Conservation (phyloP, 108 stramenopile genomes). For the Cylindrotheca fusiformis region DNA sequence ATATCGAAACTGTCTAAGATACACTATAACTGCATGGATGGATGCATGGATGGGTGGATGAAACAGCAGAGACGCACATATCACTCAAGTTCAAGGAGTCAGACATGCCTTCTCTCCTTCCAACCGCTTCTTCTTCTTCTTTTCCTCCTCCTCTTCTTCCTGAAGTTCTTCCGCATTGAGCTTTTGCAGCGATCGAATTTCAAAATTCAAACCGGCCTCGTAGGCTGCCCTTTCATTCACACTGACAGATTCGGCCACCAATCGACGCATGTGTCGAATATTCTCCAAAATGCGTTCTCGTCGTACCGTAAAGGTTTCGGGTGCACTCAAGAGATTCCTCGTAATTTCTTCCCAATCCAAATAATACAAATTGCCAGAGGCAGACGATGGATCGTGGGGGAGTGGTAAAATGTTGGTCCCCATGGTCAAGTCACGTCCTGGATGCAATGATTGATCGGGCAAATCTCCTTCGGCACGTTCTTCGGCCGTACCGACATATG, state of each 20-base stretch:
- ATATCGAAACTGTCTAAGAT: no score
- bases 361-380: not conserved
- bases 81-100: no score
- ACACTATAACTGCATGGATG: no score
- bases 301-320: slow-evolving; percentile 18
- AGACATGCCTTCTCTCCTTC: no score
- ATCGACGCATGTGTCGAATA: slow-evolving; percentile 27
- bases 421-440: no score
- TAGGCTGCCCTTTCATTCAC: slow-evolving; percentile 24
- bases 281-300: slow-evolving; percentile 32
- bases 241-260: slow-evolving; percentile 3
- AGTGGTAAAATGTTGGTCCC: slow-evolving; percentile 17
- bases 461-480: slow-evolving; percentile 37
- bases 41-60: no score
- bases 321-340: no score
- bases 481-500: slow-evolving; percentile 60
- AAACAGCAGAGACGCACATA: no score
- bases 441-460: slow-evolving; percentile 24
- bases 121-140: no score
- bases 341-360: no score
- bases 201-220: slow-evolving; percentile 26
- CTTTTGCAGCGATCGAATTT: slow-evolving; percentile 21
- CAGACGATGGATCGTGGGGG: not conserved
- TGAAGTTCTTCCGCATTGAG: slow-evolving; percentile 25
- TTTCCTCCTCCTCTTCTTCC: no score